Percentiles rank a stretch among this genome's conserved stretches.
Evolutionary conservation across 2,329 filamentous ascomycete genomes (phyloP).

Genomic region (Exserohilum rostratum): DNA sequence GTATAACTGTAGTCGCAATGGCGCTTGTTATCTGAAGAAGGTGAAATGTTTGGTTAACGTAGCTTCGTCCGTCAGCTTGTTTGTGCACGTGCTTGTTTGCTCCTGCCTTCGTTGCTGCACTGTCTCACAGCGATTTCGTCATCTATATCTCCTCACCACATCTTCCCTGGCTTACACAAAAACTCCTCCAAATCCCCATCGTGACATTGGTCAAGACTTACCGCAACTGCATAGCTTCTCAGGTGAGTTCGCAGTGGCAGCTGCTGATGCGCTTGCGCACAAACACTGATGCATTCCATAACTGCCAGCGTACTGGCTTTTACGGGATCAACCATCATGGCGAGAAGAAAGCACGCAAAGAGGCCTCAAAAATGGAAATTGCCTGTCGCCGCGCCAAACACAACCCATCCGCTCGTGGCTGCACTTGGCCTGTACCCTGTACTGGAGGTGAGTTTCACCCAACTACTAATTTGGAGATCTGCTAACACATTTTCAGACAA

Average conservation of each 20-base stretch:
- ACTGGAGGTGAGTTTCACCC: constrained; percentile 7
- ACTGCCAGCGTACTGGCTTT: neutral
- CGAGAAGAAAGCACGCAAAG: neutral
- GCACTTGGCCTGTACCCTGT: constrained; percentile 11
- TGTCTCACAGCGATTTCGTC: neutral
- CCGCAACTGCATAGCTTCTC: neutral
- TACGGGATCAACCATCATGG: neutral
- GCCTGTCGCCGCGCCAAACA: constrained; percentile 5
- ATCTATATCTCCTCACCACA: neutral
- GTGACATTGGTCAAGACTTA: neutral
- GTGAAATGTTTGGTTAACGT: too few species aligned
- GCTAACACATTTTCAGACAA: constrained; percentile 1
- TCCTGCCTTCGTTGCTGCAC: neutral
- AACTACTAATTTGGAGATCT: neutral
- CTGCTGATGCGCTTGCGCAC: neutral
- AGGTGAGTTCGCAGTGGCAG: neutral
- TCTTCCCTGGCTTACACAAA: neutral
- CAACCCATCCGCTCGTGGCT: neutral
- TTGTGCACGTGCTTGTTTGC: constrained; percentile 10
- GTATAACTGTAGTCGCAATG: too few species aligned
- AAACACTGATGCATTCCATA: neutral
- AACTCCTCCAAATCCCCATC: neutral
- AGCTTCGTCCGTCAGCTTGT: neutral
- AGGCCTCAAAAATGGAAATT: constrained; percentile 3
- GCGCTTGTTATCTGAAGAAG: too few species aligned